Evolutionary conservation across 176 grass and related monocot genomes (phyloP).

Genomic region (Alloteropsis semialata): DNA sequence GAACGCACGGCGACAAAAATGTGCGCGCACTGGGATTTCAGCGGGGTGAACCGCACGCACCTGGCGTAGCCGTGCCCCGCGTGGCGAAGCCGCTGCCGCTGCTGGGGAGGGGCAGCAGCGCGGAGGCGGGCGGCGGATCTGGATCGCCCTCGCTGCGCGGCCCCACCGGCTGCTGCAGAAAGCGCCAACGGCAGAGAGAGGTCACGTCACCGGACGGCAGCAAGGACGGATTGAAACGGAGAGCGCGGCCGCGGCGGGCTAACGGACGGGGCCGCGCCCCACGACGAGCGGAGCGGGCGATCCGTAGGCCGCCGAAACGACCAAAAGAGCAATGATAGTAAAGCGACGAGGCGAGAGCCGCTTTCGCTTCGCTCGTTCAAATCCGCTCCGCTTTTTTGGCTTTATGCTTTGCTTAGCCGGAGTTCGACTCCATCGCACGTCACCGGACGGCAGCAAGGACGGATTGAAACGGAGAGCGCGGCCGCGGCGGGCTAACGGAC

Average conservation of each 20-base stretch:
- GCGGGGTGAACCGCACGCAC: conserved; percentile 18
- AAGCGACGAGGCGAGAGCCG: conserved; percentile 6
- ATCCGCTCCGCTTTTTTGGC: conserved; percentile 16
- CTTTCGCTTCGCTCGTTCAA: conserved; percentile 15
- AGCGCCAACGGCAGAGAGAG: conserved; percentile 23
- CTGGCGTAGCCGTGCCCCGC: conserved; percentile 44
- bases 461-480: conserved; percentile 5
- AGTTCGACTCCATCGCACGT: neutral
- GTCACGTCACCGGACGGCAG: conserved; percentile 19
- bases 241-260: conserved; percentile 8
- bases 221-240: conserved; percentile 9
- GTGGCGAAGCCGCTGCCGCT: conserved; percentile 27
- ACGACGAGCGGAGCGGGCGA: conserved; percentile 7
- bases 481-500: neutral
- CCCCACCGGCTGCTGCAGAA: conserved; percentile 41
- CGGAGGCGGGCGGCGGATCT: conserved; percentile 36
- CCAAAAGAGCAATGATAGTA: conserved; percentile 45
- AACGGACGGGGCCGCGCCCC: neutral
- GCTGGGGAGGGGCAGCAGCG: conserved; percentile 8
- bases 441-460: no score
- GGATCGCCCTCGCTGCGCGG: conserved; percentile 33
- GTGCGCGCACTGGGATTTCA: neutral
- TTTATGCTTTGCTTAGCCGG: conserved; percentile 36
- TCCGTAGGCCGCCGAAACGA: neutral
- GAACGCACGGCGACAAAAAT: conserved; percentile 20